A percentile compares a stretch with the other conserved stretches of the same genome.
These are phyloP conservation scores for Pseudopyricularia cyperi DNA, from an alignment of 2,329 filamentous ascomycete species.

Conservation along the genomic window DNA sequence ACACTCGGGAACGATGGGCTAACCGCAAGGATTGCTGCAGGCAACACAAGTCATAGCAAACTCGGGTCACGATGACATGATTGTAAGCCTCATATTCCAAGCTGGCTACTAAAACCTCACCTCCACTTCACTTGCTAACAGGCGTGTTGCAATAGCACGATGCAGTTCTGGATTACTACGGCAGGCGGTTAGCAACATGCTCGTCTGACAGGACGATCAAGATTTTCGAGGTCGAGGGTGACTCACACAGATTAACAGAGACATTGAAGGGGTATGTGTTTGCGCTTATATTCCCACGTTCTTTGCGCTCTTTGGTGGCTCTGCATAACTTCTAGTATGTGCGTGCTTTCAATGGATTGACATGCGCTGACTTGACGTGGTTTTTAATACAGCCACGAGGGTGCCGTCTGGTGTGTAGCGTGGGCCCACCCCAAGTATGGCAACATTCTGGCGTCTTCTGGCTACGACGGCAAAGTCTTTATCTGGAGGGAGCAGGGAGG, in stretches of 20 bases:
- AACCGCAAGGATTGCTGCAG: conserved; percentile 11
- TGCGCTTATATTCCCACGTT: not conserved
- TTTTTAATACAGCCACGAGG: conserved; percentile 60
- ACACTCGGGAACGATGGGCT: not conserved
- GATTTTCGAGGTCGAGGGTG: conserved; percentile 95
- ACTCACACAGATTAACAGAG: conserved; percentile 78
- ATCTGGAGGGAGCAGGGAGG: conserved; percentile 87
- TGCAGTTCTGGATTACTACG: conserved; percentile 97
- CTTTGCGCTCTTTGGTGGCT: no score
- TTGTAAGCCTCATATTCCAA: conserved; percentile 51
- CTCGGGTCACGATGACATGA: conserved; percentile 97
- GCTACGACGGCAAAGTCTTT: conserved; percentile 95
- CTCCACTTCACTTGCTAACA: conserved; percentile 6
- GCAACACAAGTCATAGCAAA: conserved; percentile 65
- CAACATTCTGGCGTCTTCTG: conserved; percentile 89
- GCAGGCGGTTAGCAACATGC: conserved; percentile 87
- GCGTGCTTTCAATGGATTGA: no score
- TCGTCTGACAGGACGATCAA: conserved; percentile 98
- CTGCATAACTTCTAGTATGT: no score
- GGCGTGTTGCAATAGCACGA: conserved; percentile 55
- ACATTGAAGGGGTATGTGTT: conserved; percentile 82
- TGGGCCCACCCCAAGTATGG: conserved; percentile 99
- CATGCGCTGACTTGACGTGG: not conserved
- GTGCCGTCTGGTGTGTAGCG: conserved; percentile 92
- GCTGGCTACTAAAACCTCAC: conserved; percentile 6